Base-by-base conservation (phyloP, 805 yeast genomes). In the Cyberlindnera bimundalis region DNA sequence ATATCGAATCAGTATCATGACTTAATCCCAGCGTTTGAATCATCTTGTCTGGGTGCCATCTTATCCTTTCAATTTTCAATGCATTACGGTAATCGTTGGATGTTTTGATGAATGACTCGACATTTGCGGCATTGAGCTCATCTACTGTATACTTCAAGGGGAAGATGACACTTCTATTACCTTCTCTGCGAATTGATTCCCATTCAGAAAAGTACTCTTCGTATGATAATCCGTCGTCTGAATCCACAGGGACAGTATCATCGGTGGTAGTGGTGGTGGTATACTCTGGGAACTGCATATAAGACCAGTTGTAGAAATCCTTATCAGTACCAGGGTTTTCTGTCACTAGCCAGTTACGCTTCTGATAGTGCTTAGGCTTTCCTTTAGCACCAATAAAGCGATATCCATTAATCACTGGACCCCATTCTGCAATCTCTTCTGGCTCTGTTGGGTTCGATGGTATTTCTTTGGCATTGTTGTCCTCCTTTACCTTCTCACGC, bases 21-120 rank as follows among this genome's bases (percentile, higher is more conserved):
- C 13, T 32, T 2, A 54, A 27, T 41, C 56, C 45, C 3, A 66
- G 51, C 28, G 54, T 55, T 10, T 57, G 54, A 10, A 56, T 51
- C 79, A 81, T 74, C 51, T 71, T 73, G 53, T 81, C 89, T 1
- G 89, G 89, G 55, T 81, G 89, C 88, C 88, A 81, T 46, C 75
- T 60, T 6, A 81, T 57, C 40, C 88, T 56, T 50, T 81, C 88
- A 21, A 43, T 49, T 43, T 71, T 76, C 18, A 67, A 43, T 9
- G 60, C 46, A 6, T 50, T 41, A 1, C 6, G 35, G 29, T 41
- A 40, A 35, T 47, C 47, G 2, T 32, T 10, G 2, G 46, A 16
- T 3, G 48, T 33, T 9, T 33, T 26, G 9, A 57, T 31, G 31
- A 61, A 60, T 2, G 15, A 4, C 13, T 37, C 18, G 7, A 61